Conservation (phyloP, 2,329 filamentous ascomycete genomes). For the Aspergillus tamarii region DNA sequence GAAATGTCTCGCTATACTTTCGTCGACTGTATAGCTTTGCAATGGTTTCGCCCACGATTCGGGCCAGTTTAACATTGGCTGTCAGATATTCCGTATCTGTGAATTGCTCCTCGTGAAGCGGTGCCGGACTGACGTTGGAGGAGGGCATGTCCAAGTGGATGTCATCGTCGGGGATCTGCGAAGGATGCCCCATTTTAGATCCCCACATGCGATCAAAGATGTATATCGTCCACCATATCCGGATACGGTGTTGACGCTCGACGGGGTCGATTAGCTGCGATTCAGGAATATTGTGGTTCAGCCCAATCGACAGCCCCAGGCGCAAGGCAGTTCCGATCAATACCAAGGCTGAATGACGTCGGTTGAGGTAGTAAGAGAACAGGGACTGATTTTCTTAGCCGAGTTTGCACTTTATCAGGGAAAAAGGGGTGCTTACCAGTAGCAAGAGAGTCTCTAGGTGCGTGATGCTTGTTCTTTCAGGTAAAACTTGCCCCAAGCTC, state of each 20-base stretch:
- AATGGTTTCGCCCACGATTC: conserved; percentile 41
- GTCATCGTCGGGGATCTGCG: conserved; percentile 54
- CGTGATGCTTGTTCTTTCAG: conserved; percentile 49
- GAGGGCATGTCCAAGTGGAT: conserved; percentile 47
- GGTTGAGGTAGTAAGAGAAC: conserved; percentile 43
- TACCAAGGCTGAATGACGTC: conserved; percentile 38
- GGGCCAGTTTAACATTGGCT: conserved; percentile 42
- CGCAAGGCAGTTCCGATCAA: conserved; percentile 46
- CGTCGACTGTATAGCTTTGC: conserved; percentile 39
- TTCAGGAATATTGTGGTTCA: conserved; percentile 47
- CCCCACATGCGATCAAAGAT: conserved; percentile 52
- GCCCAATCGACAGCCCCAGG: conserved; percentile 46
- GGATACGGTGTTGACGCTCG: conserved; percentile 43
- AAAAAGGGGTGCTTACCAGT: conserved; percentile 31
- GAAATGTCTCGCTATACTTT: conserved; percentile 41
- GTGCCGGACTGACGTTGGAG: conserved; percentile 33
- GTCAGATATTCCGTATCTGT: conserved; percentile 41
- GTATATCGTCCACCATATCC: conserved; percentile 46
- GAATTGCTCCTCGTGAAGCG: conserved; percentile 40
- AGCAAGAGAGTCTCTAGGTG: conserved; percentile 49
- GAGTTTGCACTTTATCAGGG: background rate
- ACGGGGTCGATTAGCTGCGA: conserved; percentile 40
- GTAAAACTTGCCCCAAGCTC: conserved; percentile 45
- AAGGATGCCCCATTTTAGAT: conserved; percentile 53
- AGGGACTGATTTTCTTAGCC: conserved; percentile 29